phyloP scores from a whole-genome alignment of 2,329 filamentous ascomycete species.

The Camillea tinctor region DNA sequence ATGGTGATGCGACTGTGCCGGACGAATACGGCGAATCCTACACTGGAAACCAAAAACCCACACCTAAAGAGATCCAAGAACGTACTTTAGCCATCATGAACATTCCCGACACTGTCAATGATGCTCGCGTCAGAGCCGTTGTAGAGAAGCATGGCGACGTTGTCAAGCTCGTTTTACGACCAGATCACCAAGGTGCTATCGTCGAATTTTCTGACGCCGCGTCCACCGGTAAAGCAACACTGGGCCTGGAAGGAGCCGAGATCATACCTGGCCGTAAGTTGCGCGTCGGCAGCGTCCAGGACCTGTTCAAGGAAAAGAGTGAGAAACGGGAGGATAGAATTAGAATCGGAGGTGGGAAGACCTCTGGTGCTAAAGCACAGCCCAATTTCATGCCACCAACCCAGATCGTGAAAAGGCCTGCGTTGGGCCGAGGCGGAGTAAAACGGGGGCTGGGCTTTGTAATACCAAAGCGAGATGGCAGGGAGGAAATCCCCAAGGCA shows the following conservation, averaged over 20 bases:
- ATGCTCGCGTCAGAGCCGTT: conserved; percentile 73
- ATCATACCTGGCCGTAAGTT: conserved; percentile 52
- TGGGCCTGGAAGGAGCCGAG: conserved; percentile 55
- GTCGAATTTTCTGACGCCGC: conserved; percentile 74
- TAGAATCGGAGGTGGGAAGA: conserved; percentile 24
- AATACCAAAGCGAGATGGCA: conserved; percentile 22
- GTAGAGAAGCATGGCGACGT: conserved; percentile 70
- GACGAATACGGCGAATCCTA: conserved; percentile 25
- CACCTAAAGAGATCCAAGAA: conserved; percentile 52
- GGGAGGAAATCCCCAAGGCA: conserved; percentile 15
- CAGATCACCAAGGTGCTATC: conserved; percentile 80
- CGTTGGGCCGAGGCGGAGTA: conserved; percentile 37
- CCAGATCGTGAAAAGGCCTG: conserved; percentile 41
- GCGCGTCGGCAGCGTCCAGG: conserved; percentile 52
- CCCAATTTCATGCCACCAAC: conserved; percentile 44
- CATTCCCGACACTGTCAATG: conserved; percentile 89
- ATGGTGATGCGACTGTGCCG: conserved; percentile 41
- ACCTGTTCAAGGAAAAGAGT: conserved; percentile 52
- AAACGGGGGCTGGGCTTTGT: conserved; percentile 47
- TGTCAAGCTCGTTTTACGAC: conserved; percentile 74
- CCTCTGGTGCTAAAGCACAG: conserved; percentile 26
- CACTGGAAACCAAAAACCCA: conserved; percentile 33
- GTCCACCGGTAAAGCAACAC: conserved; percentile 69
- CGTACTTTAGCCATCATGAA: conserved; percentile 81
- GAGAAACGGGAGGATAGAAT: conserved; percentile 42